A percentile compares a stretch with the other conserved stretches of the same genome.
These are phyloP conservation scores for Begonia loranthoides DNA, from an alignment of 306 rosid genomes.

Conservation along the genomic window DNA sequence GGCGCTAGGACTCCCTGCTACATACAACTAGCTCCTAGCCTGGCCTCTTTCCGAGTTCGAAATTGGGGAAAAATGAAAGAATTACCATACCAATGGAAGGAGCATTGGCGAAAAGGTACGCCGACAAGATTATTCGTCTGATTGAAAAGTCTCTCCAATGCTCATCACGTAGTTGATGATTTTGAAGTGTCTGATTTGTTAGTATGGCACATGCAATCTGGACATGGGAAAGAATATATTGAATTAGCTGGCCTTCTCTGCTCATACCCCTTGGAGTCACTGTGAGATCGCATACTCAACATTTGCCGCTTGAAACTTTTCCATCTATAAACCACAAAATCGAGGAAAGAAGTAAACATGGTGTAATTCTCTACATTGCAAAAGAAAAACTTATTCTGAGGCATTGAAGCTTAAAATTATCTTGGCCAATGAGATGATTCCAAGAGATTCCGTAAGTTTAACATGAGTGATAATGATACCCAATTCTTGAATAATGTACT, in stretches of 20 bases:
- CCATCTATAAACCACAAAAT: slow-evolving; percentile 52
- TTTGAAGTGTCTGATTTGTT: slow-evolving; percentile 48
- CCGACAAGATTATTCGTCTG: too few relatives aligned
- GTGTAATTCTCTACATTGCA: not conserved
- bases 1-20: too few relatives aligned
- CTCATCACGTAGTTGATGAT: slow-evolving; percentile 20
- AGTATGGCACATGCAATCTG: slow-evolving; percentile 86
- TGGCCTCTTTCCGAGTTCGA: slow-evolving; percentile 33
- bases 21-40: not conserved
- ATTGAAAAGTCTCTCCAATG: too few relatives aligned
- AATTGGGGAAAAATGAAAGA: slow-evolving; percentile 48
- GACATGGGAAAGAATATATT: slow-evolving; percentile 89
- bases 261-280: slow-evolving; percentile 90
- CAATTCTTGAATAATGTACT: too few relatives aligned
- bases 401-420: too few relatives aligned
- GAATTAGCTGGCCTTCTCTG: slow-evolving; percentile 87
- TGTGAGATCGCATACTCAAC: slow-evolving; percentile 71
- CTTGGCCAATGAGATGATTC: too few relatives aligned
- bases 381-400: too few relatives aligned
- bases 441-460: too few relatives aligned
- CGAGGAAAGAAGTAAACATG: slow-evolving; percentile 1
- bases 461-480: too few relatives aligned
- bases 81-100: slow-evolving; percentile 18
- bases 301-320: slow-evolving; percentile 77
- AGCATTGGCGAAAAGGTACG: too few relatives aligned